Evolutionary conservation across 1,284 basidiomycete species (phyloP).

Genomic region (Abortiporus biennis): DNA sequence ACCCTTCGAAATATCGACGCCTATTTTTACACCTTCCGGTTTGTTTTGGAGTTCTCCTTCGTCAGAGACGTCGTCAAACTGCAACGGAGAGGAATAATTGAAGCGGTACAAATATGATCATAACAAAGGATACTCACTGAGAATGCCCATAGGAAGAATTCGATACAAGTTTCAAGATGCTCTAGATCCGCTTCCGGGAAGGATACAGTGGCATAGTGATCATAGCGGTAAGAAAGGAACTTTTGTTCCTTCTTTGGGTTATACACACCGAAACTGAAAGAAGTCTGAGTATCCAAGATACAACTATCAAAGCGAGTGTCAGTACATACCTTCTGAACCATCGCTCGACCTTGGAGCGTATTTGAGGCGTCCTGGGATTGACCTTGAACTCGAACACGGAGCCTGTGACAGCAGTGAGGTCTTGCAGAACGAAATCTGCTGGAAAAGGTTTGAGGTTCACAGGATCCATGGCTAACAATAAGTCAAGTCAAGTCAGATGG

Average conservation of each 20-base stretch:
- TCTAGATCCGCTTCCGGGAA: constrained; percentile 37
- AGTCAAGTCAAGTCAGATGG: too few species aligned
- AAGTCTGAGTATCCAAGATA: not conserved
- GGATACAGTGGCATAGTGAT: constrained; percentile 35
- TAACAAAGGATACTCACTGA: constrained; percentile 25
- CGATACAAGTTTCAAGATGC: constrained; percentile 37
- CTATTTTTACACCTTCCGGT: constrained; percentile 32
- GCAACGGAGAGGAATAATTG: not conserved
- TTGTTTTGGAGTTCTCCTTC: constrained; percentile 34
- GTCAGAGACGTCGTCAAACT: constrained; percentile 39
- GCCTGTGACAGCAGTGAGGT: constrained; percentile 14
- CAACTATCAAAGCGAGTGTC: not conserved
- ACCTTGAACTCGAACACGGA: constrained; percentile 17
- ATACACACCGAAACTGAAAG: constrained; percentile 15
- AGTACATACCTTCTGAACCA: constrained; percentile 16
- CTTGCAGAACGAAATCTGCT: constrained; percentile 15
- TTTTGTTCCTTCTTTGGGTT: constrained; percentile 14
- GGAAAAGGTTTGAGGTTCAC: constrained; percentile 17
- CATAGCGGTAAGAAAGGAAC: constrained; percentile 26
- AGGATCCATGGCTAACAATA: constrained; percentile 17
- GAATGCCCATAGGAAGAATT: constrained; percentile 42
- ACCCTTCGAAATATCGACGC: constrained; percentile 29
- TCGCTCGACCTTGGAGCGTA: constrained; percentile 9
- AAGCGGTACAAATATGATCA: not conserved
- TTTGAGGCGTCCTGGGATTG: constrained; percentile 14